phyloP scores from a whole-genome alignment of 495 filamentous ascomycete genomes.

The Trichoderma asperelloides region DNA sequence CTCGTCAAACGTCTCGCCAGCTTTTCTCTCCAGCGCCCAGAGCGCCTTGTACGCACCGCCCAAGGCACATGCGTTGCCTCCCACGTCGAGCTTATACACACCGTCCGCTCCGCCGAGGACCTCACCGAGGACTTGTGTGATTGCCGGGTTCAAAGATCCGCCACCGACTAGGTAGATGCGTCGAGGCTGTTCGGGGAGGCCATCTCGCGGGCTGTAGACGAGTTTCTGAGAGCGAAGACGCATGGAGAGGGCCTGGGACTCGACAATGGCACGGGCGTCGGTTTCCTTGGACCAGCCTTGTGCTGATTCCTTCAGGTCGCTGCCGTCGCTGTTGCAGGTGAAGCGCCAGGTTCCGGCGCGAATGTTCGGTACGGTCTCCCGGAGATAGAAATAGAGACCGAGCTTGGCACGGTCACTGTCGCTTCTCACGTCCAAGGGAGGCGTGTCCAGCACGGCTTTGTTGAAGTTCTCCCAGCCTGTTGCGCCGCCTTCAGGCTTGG shows the following conservation, averaged over 20 bases:
- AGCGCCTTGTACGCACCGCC: conserved; percentile 96
- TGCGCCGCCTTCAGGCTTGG: conserved; percentile 22
- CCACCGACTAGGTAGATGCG: conserved; percentile 91
- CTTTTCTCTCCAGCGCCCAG: conserved; percentile 69
- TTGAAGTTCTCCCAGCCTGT: conserved; percentile 76
- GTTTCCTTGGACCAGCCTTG: conserved; percentile 35
- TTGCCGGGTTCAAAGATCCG: conserved; percentile 78
- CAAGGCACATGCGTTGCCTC: conserved; percentile 91
- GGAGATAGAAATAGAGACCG: conserved; percentile 86
- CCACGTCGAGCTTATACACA: conserved; percentile 84
- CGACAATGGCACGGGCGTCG: conserved; percentile 83
- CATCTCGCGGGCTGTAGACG: conserved; percentile 44
- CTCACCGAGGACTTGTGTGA: conserved; percentile 70
- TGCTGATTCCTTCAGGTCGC: conserved; percentile 35
- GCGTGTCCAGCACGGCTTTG: conserved; percentile 49
- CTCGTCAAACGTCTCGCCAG: conserved; percentile 75
- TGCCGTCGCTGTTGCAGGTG: conserved; percentile 47
- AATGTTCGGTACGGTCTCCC: conserved; percentile 92
- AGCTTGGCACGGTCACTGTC: conserved; percentile 59
- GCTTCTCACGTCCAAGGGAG: conserved; percentile 52
- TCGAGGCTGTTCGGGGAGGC: conserved; percentile 72
- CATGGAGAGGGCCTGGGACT: conserved; percentile 85
- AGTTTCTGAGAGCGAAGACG: conserved; percentile 73
- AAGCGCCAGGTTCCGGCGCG: conserved; percentile 76
- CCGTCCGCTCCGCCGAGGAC: conserved; percentile 84